Evolutionary conservation across 2,329 filamentous ascomycete species (phyloP), one percentile per base, ranked within the genome.

Genomic region (Alternaria gansuensis): DNA sequence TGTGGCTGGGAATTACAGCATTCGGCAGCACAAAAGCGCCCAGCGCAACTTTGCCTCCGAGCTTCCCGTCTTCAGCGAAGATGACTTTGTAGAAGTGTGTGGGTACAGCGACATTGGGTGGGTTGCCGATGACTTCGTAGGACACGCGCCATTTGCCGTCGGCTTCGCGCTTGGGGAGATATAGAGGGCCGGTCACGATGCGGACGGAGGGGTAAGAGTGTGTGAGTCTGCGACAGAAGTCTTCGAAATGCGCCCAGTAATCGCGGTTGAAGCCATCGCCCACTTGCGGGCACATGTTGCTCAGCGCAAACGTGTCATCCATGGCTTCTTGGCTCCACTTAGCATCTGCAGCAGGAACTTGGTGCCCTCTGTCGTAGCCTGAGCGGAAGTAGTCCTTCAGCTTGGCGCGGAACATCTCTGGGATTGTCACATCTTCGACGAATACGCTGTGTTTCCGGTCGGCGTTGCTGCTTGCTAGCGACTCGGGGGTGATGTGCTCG

Each of bases 31-130:
- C 94, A 73, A 99, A 99, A 7, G 95, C 95, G 44, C 92, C 95
- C 34, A 99, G 82, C 31, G 93, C 92, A 33, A 99, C 95, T 28
- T 77, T 75, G 10, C 75, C 74, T 17, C 91, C 91, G 9, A 76
- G 79, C 58, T 75, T 79, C 3, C 90, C 91, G 72, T 97, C 92
- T 80, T 99, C 95, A 26, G 92, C 95, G 73, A 95, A 96, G 69
- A 99, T 95, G 73, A 99, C 92, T 83, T 99, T 99, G 86, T 97
- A 99, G 81, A 99, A 99, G 79, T 99, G 95, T 23, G 95, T 99
- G 3, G 95, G 95, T 52, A 99, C 95, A 26, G 95, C 93, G 54
- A 99, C 90, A 72, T 93, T 96, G 7, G 95, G 94, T 65, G 95
- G 95, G 75, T 84, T 90, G 37, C 95, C 95, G 69, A 99, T 97